Evolutionary conservation across 768 basidiomycete genomes (phyloP), one percentile per base, ranked within the genome.

Genomic region (Hysterangium stoloniferum): DNA sequence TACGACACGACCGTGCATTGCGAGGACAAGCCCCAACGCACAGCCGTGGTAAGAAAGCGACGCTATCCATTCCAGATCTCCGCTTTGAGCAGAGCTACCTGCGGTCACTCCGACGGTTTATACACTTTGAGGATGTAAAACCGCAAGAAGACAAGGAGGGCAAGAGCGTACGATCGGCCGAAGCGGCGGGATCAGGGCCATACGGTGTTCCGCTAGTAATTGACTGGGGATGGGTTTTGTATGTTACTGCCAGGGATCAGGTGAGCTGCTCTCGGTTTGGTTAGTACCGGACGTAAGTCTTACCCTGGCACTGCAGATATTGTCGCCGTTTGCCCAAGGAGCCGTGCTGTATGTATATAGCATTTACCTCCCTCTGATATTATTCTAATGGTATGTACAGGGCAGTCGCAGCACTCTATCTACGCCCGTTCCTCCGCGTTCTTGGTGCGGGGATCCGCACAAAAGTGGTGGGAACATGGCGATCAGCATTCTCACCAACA

Each of bases 31-130:
- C 52, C 27, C 25, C 24, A 31, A 20, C 31, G 34, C 15, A 17
- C 37, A 9, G 19, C 42, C n/a, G n/a, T 12, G 11, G 25, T 25
- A 19, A 22, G 36, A 25, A 28, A 60, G 12, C 72, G 67, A 45
- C 62, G n/a, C 77, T 79, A 22, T 60, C 66, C 36, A 79, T 87
- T 46, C 84, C 85, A 24, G 86, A 89, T 61, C 67, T 87, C 32
- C 83, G 86, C 24, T 86, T 86, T 67, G 86, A 88, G 60, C 74
- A 78, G 52, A 80, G 77, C 45, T 89, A 84, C 62, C 54, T 86
- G 29, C 34, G 25, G 5, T 51, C 49, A 41, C 37, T 51, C n/a
- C 38, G 24, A 28, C 49, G 38, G 17, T 40, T 40, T 29, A 32
- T 51, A 32, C 38, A 51, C 31, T 28, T 20, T 19, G 27, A 38